These are phyloP conservation scores for Fusarium caatingaense DNA, from an alignment of 2,329 filamentous ascomycete species.

Conservation along the genomic window DNA sequence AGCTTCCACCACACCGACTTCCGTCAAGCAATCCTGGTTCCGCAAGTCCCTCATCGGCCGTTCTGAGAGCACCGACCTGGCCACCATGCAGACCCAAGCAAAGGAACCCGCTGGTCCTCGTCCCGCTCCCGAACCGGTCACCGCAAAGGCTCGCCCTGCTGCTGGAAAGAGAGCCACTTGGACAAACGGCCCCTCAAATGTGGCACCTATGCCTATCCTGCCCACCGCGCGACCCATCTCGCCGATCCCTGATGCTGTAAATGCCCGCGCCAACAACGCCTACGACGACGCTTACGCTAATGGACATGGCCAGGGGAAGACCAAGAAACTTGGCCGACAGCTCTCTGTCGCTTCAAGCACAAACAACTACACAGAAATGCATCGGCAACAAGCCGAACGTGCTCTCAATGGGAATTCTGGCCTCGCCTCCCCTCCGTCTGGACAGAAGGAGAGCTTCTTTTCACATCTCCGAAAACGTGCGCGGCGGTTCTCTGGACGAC, in stretches of 20 bases:
- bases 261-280: slow-evolving; percentile 82
- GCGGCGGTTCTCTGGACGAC: slow-evolving; percentile 88
- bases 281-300: slow-evolving; percentile 59
- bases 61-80: slow-evolving; percentile 74
- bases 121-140: slow-evolving; percentile 58
- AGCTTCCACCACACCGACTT: slow-evolving; percentile 66
- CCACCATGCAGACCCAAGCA: slow-evolving; percentile 57
- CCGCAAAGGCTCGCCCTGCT: slow-evolving; percentile 55
- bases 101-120: slow-evolving; percentile 61
- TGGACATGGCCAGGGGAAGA: slow-evolving; percentile 68
- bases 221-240: slow-evolving; percentile 95
- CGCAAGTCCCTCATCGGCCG: slow-evolving; percentile 91
- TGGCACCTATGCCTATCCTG: slow-evolving; percentile 93
- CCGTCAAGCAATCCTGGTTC: slow-evolving; percentile 95
- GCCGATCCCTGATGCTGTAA: slow-evolving; percentile 93
- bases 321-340: slow-evolving; percentile 95
- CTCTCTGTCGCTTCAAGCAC: slow-evolving; percentile 91
- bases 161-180: slow-evolving; percentile 90
- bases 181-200: slow-evolving; percentile 83
- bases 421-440: slow-evolving; percentile 79
- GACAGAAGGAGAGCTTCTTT: slow-evolving; percentile 96
- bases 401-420: slow-evolving; percentile 85
- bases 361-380: slow-evolving; percentile 91
- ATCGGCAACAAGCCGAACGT: slow-evolving; percentile 90
- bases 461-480: slow-evolving; percentile 96